Base-by-base conservation (phyloP, 2,329 filamentous ascomycete genomes). In the Hymenoscyphus fructigenus region DNA sequence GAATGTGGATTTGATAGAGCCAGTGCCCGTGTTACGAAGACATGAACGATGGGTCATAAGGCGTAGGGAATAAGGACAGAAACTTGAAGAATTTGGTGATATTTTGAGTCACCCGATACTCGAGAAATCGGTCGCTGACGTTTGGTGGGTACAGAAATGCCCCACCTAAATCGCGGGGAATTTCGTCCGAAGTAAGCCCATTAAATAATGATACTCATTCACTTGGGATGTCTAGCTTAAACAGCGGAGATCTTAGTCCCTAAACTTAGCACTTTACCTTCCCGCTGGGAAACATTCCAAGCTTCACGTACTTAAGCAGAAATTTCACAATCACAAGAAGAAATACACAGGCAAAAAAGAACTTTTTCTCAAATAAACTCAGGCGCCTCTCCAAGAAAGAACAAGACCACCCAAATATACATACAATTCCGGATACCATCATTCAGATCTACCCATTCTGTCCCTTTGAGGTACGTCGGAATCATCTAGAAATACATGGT, bases 401-500 rank as follows among this genome's bases (percentile, higher is more conserved):
- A 50, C n/a, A 50, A 23, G 10, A 20, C 44, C 44, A 23, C 44
- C 44, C 44, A 50, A n/a, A n/a, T 50, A 50, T 50, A 50, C 44
- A 50, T 50, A 50, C 44, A 36, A 50, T 50, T 50, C 44, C 44
- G 20, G 7, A 50, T 20, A 20, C 44, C 20, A 26, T 23, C 44
- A 50, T 20, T 23, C 44, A 50, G n/a, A 50, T 50, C n/a, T 26
- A 36, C 34, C 34, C 34, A 36, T 36, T 36, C 34, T 12, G 34
- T 14, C 4, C 34, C 10, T 4, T 1, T 1, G 5, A 15, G 34
- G 34, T 36, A 36, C 14, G n/a, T 23, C 20, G 44, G 44, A 50
- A 50, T 23, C n/a, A 50, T 23, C 12, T 50, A 50, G n/a, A 50
- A 50, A 50, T 50, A 50, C 44, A 50, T 23, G 44, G 44, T 50